Conservation (phyloP, 257 asterid genomes). For the Orobanche coerulescens region DNA sequence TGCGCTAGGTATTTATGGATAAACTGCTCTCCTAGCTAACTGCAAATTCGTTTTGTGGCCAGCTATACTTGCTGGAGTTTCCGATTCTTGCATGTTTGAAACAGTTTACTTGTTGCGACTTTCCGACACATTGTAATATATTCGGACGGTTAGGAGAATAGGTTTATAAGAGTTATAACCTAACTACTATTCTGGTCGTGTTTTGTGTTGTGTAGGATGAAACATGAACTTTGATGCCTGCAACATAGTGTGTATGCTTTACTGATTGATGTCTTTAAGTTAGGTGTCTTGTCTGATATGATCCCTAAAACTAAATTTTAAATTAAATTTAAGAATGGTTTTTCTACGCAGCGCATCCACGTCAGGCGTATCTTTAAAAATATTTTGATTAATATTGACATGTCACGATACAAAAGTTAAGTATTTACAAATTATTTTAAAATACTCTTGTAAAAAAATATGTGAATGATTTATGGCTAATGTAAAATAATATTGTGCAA, state of each 20-base stretch:
- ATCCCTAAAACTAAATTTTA: no score
- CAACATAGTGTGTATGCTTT: background rate
- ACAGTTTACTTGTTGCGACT: background rate
- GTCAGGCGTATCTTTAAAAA: no score
- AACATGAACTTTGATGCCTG: slow-evolving; percentile 4
- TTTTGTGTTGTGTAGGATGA: slow-evolving; percentile 22
- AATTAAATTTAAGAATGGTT: no score
- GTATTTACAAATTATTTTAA: no score
- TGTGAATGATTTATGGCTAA: no score
- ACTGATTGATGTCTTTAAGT: background rate
- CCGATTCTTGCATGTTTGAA: slow-evolving; percentile 16
- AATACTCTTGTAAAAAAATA: no score
- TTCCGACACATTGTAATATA: slow-evolving; percentile 13
- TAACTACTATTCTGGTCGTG: slow-evolving; percentile 7
- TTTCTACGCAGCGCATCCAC: no score
- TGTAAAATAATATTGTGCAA: no score
- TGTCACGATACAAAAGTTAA: no score
- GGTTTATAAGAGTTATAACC: slow-evolving; percentile 4
- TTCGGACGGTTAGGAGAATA: slow-evolving; percentile 17
- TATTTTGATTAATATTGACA: no score
- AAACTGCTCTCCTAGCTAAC: slow-evolving; percentile 20
- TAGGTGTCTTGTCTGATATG: no score
- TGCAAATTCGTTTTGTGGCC: slow-evolving; percentile 21
- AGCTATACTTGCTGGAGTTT: slow-evolving; percentile 9
- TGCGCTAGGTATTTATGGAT: slow-evolving; percentile 24